Conservation (phyloP, 768 basidiomycete genomes). For the Boletus tylopilopsis region DNA sequence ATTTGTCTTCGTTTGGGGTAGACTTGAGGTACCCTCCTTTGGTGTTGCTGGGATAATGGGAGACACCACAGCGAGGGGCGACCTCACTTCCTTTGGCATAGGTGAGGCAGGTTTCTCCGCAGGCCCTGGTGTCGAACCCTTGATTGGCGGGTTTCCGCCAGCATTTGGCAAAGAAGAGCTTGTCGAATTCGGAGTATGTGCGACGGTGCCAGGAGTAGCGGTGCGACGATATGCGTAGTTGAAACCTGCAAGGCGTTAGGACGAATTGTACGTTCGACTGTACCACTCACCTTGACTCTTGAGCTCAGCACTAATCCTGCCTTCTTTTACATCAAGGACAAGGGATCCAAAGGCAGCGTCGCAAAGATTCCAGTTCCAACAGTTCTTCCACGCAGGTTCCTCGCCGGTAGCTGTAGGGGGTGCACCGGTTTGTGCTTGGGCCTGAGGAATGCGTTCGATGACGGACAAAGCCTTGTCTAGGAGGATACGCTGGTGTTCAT, state of each 20-base stretch:
- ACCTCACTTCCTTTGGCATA: conserved; percentile 32
- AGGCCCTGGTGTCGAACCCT: conserved; percentile 32
- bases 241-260: conserved; percentile 57
- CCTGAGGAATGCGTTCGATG: conserved; percentile 71
- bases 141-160: conserved; percentile 31
- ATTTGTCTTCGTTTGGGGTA: conserved; percentile 30
- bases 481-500: conserved; percentile 82
- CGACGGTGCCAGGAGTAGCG: conserved; percentile 47
- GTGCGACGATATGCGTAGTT: conserved; percentile 92
- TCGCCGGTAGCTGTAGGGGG: conserved; percentile 59
- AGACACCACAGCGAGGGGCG: conserved; percentile 33
- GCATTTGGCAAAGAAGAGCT: conserved; percentile 47
- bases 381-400: conserved; percentile 97
- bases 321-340: conserved; percentile 86
- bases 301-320: conserved; percentile 86
- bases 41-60: conserved; percentile 31
- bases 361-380: conserved; percentile 98
- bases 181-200: conserved; percentile 56
- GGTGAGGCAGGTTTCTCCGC: conserved; percentile 36
- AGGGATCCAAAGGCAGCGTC: conserved; percentile 93
- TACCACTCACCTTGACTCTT: conserved; percentile 79
- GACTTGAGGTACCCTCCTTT: conserved; percentile 34
- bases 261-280: not conserved
- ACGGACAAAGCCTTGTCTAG: conserved; percentile 88
- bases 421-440: conserved; percentile 35